These are phyloP conservation scores for Coemansia sp. DNA, from an alignment of 192 early-diverging fungal genomes.

Conservation along the genomic window DNA sequence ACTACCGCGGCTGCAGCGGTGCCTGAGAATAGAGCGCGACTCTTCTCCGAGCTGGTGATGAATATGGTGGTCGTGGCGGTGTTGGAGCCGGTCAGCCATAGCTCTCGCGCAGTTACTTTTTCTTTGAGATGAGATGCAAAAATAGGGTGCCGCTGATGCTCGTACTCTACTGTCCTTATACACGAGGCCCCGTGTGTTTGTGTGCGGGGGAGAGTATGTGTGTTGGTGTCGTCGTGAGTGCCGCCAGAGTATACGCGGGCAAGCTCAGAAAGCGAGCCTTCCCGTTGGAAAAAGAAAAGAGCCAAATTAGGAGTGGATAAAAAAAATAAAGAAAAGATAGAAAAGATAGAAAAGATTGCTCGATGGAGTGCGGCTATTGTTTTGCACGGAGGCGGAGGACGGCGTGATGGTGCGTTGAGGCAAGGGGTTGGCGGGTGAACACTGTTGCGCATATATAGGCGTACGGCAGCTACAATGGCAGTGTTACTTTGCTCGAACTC, in stretches of 20 bases:
- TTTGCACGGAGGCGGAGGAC: background rate
- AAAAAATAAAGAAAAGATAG: conserved; percentile 1
- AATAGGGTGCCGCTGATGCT: conserved; percentile 5
- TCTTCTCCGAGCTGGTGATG: conserved; percentile 21
- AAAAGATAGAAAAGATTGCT: background rate
- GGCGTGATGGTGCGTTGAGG: background rate
- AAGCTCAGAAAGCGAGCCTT: background rate
- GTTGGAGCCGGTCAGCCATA: conserved; percentile 22
- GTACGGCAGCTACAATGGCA: background rate
- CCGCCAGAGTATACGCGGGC: background rate
- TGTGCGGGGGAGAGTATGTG: background rate
- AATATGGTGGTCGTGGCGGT: background rate
- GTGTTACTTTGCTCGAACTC: background rate
- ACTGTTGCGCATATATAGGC: background rate
- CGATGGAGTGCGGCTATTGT: background rate
- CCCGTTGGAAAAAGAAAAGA: background rate
- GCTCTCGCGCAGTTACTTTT: background rate
- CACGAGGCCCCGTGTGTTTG: background rate
- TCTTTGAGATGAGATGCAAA: background rate
- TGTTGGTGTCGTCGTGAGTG: background rate
- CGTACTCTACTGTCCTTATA: background rate
- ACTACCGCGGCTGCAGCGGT: conserved; percentile 35
- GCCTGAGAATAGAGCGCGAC: conserved; percentile 17
- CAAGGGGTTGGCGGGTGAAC: background rate
- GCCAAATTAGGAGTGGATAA: background rate